Conservation (phyloP, 2,329 filamentous ascomycete genomes). For the Cladosporium sphaerospermum region DNA sequence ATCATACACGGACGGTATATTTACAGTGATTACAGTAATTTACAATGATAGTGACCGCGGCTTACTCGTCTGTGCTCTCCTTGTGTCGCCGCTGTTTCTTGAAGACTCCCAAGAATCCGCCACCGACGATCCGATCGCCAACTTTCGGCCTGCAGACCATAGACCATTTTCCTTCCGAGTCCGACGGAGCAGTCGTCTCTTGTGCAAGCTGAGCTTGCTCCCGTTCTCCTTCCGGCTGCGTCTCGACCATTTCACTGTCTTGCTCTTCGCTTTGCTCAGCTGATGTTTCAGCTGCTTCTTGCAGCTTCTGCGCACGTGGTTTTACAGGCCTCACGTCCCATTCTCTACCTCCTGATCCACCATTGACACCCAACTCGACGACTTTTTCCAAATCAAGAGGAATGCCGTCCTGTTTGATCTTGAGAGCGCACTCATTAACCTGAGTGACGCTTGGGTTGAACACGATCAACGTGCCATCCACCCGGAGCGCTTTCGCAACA, state of each 20-base stretch:
- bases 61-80: no score
- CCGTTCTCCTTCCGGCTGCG: background rate
- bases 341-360: slow-evolving; percentile 49
- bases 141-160: slow-evolving; percentile 36
- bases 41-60: no score
- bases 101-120: slow-evolving; percentile 34
- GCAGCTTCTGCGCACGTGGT: slow-evolving; percentile 22
- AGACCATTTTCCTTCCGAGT: slow-evolving; percentile 17
- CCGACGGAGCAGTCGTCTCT: background rate
- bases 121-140: slow-evolving; percentile 32
- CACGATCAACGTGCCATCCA: slow-evolving; percentile 59
- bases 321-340: slow-evolving; percentile 57
- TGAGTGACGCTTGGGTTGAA: slow-evolving; percentile 77
- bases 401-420: slow-evolving; percentile 48
- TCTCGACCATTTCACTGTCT: background rate
- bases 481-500: slow-evolving; percentile 53
- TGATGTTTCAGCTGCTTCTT: background rate
- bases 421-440: slow-evolving; percentile 58
- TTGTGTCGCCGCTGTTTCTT: slow-evolving; percentile 19
- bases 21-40: no score
- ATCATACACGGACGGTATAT: no score
- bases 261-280: background rate
- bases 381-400: slow-evolving; percentile 54
- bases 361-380: slow-evolving; percentile 50
- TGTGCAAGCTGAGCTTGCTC: background rate